Percentiles rank a stretch among this genome's conserved stretches.
These are phyloP conservation scores for Corylus avellana DNA, from an alignment of 306 rosid species.

Conservation along the genomic window DNA sequence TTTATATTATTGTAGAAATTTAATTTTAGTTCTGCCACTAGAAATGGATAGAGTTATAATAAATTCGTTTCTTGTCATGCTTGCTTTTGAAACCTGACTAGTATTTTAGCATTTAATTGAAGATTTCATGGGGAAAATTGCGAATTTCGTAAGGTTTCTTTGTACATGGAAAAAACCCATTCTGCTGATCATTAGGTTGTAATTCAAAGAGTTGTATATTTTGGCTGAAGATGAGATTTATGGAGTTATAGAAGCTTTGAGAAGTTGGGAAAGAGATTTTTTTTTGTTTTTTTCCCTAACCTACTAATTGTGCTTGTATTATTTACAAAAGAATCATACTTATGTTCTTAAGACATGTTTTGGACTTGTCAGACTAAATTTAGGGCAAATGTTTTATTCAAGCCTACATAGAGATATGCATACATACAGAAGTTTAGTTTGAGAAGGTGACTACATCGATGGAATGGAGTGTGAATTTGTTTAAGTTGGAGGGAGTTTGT, in stretches of 20 bases:
- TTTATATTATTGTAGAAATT: background rate
- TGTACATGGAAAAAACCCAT: background rate
- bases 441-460: background rate
- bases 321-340: background rate
- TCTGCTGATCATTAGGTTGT: background rate
- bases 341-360: background rate
- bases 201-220: background rate
- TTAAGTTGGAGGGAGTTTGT: background rate
- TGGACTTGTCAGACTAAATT: background rate
- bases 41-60: too few species aligned
- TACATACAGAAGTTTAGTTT: background rate
- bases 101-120: background rate
- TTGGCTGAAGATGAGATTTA: too few species aligned
- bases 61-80: background rate
- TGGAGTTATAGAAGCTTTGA: too few species aligned
- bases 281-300: too few species aligned
- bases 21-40: too few species aligned
- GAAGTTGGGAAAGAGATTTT: too few species aligned
- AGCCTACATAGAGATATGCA: background rate
- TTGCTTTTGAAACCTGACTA: background rate
- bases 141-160: background rate
- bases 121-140: too few species aligned
- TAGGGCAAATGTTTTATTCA: background rate
- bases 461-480: background rate
- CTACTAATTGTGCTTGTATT: background rate